Conservation (phyloP, 2,329 filamentous ascomycete genomes). For the Ascomycota sp. region DNA sequence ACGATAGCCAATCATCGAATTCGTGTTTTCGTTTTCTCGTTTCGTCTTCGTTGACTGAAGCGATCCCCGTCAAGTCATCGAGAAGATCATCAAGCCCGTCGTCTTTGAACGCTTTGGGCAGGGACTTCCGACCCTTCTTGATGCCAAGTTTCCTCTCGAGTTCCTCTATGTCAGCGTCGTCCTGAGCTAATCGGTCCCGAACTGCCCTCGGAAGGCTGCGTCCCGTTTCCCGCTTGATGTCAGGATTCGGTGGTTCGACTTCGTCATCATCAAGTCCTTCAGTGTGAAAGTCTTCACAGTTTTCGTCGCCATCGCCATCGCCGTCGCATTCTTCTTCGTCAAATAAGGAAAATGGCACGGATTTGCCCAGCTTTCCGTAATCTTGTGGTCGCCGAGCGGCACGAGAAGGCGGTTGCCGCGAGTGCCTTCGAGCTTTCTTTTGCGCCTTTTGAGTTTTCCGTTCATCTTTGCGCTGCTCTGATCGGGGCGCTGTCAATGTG, state of each 20-base stretch:
- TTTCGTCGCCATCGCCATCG: constrained; percentile 2
- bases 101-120: constrained; percentile 52
- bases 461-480: constrained; percentile 32
- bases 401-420: constrained; percentile 1
- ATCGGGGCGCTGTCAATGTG: constrained; percentile 10
- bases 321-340: constrained; percentile 2
- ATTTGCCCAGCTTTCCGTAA: constrained; percentile 9
- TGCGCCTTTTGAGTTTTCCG: constrained; percentile 41
- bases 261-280: neutral
- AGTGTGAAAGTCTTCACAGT: neutral
- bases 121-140: constrained; percentile 48
- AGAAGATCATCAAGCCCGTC: constrained; percentile 67
- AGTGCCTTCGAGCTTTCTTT: constrained; percentile 26
- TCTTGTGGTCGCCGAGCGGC: neutral
- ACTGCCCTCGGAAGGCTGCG: constrained; percentile 4
- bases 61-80: constrained; percentile 32
- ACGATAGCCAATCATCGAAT: constrained; percentile 36
- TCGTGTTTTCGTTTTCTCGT: constrained; percentile 38
- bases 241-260: constrained; percentile 6
- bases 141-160: constrained; percentile 76
- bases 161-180: constrained; percentile 72
- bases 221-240: constrained; percentile 9
- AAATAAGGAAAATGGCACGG: neutral
- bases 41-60: constrained; percentile 28
- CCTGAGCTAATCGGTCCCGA: constrained; percentile 42